Evolutionary conservation across 371 early-diverging fungal genomes (phyloP).

Genomic region (Mycotypha africana): DNA sequence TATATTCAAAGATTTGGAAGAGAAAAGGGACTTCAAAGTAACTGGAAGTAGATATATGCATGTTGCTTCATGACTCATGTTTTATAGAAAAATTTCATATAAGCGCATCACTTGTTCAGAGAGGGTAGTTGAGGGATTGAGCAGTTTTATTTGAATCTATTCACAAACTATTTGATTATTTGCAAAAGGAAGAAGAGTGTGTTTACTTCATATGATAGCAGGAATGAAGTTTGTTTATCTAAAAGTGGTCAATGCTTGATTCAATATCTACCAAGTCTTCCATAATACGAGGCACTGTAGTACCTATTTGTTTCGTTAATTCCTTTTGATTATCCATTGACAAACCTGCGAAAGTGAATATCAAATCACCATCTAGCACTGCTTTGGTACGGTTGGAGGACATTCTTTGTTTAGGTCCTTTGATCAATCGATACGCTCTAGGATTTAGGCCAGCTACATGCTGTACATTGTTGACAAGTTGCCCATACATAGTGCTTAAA

Average conservation of each 20-base stretch:
- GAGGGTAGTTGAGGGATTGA: too few relatives aligned
- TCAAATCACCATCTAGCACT: slow-evolving; percentile 84
- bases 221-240: too few relatives aligned
- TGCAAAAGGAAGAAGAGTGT: too few relatives aligned
- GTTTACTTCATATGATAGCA: too few relatives aligned
- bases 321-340: slow-evolving; percentile 72
- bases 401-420: slow-evolving; percentile 59
- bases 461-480: slow-evolving; percentile 73
- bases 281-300: slow-evolving; percentile 74
- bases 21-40: too few relatives aligned
- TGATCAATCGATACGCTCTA: slow-evolving; percentile 62
- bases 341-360: slow-evolving; percentile 68
- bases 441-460: slow-evolving; percentile 93
- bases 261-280: slow-evolving; percentile 76
- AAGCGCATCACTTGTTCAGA: too few relatives aligned
- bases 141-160: too few relatives aligned
- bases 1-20: too few relatives aligned
- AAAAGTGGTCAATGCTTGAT: slow-evolving; percentile 72
- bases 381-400: slow-evolving; percentile 60
- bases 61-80: too few relatives aligned
- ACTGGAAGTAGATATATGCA: too few relatives aligned
- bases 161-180: too few relatives aligned
- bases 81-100: too few relatives aligned
- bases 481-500: slow-evolving; percentile 66
- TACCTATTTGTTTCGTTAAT: slow-evolving; percentile 86